A percentile compares a stretch with the other conserved stretches of the same genome.
Conservation (phyloP, 2,329 filamentous ascomycete species). For the Aspergillus aculeatus region DNA sequence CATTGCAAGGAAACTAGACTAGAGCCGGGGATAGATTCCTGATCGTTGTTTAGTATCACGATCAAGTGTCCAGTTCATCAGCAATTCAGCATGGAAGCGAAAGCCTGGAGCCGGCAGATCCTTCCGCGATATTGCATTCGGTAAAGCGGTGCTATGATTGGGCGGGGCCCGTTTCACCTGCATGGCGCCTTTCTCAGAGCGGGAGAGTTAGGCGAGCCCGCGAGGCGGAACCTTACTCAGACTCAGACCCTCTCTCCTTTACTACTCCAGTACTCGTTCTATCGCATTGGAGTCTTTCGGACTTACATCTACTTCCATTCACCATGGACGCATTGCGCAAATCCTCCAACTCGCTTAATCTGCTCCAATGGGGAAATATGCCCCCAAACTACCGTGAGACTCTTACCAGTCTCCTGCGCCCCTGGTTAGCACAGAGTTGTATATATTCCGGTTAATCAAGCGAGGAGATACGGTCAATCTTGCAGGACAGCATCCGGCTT, state of each 20-base stretch:
- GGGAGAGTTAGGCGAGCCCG: constrained; percentile 39
- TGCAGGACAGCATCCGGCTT: background rate
- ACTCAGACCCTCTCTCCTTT: background rate
- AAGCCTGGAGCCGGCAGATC: background rate
- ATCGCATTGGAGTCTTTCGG: background rate
- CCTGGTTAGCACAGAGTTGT: constrained; percentile 6
- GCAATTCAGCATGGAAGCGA: background rate
- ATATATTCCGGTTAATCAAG: background rate
- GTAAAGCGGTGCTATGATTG: constrained; percentile 37
- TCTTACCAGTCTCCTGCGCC: background rate
- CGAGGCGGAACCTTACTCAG: constrained; percentile 5
- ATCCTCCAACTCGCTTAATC: background rate
- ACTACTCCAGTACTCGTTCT: background rate
- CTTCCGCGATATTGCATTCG: constrained; percentile 24
- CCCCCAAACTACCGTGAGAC: background rate
- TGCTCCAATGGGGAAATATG: background rate
- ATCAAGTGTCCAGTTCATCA: background rate
- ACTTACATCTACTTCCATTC: background rate
- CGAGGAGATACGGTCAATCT: background rate
- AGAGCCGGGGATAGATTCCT: background rate
- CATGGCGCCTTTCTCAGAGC: constrained; percentile 35
- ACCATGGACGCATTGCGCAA: background rate
- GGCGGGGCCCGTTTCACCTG: constrained; percentile 21
- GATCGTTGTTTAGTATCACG: background rate
- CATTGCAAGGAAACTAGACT: background rate